Percentiles rank a stretch among this genome's conserved stretches.
These are phyloP conservation scores for Helicostylum pulchrum DNA, from an alignment of 192 early-diverging fungal genomes.

Conservation along the genomic window DNA sequence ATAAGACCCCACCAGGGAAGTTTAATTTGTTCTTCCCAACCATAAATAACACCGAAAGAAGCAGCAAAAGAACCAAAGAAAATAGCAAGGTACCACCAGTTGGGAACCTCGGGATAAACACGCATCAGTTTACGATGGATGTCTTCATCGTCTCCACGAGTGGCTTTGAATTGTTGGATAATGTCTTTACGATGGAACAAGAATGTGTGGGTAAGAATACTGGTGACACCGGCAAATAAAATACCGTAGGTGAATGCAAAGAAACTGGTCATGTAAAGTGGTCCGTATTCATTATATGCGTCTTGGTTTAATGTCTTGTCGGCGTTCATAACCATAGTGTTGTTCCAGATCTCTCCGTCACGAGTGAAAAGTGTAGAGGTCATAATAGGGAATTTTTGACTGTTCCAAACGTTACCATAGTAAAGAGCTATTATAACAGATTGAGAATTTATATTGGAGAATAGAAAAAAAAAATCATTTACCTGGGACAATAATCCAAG, in stretches of 20 bases:
- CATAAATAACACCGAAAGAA: constrained; percentile 45
- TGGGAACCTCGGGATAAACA: constrained; percentile 65
- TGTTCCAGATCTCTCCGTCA: constrained; percentile 36
- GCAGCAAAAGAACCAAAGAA: constrained; percentile 43
- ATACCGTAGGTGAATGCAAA: constrained; percentile 52
- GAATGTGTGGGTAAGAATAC: constrained; percentile 53
- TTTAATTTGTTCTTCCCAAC: constrained; percentile 43
- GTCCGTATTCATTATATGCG: constrained; percentile 44
- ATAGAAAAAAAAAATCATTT: too few species aligned
- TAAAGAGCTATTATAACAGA: constrained; percentile 28
- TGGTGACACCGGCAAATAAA: constrained; percentile 52
- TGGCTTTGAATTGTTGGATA: constrained; percentile 33
- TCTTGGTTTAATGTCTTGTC: constrained; percentile 39
- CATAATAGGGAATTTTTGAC: constrained; percentile 42
- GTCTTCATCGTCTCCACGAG: constrained; percentile 48
- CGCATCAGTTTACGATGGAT: constrained; percentile 71
- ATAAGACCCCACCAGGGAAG: constrained; percentile 80
- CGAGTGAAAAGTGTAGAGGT: constrained; percentile 36
- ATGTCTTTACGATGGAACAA: constrained; percentile 63
- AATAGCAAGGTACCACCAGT: constrained; percentile 54
- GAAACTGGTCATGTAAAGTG: constrained; percentile 45
- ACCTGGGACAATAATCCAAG: constrained; percentile 48
- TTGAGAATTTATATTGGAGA: too few species aligned
- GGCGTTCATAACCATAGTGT: constrained; percentile 27
- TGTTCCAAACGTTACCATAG: constrained; percentile 49